Base-by-base conservation (phyloP, 1,284 basidiomycete genomes). In the Malassezia cuniculi region DNA sequence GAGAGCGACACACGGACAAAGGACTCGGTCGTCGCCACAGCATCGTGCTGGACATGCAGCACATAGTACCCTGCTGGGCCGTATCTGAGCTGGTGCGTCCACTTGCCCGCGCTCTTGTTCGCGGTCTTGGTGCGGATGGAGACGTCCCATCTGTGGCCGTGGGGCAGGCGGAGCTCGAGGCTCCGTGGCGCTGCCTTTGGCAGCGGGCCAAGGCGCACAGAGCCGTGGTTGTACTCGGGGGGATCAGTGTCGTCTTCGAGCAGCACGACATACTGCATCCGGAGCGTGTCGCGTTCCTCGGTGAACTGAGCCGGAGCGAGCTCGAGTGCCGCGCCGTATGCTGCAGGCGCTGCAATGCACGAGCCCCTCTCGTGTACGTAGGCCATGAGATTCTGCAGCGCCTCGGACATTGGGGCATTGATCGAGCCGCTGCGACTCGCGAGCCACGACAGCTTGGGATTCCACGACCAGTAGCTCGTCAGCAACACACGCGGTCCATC, bases 391-490 rank as follows among this genome's bases (percentile, higher is more conserved):
- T 81, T 81, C 3, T 84, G 69, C 21, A 83, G 74, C 74, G 90
- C 81, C 2, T 80, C 78, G 11, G 80, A 79, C 1, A 93, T 73
- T 50, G 87, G 83, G 31, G 47, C 50, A 17, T 45, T 48, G n/a
- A 62, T 45, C 9, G 55, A 57, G 19, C 54, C 57, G 4, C 54
- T 31, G 1, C 60, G 60, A 49, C 59, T 55, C 10, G 57, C 60
- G 41, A 66, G 49, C 84, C 85, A 90, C 10, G 85, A 70, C 0
- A 85, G 78, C 48, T 81, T 80, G n/a, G 94, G 76, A 68, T 93
- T 82, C 71, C 94, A 90, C 55, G 87, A 83, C 84, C 85, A 94
- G 66, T 90, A 90, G 57, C 82, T 85, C 1, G 84, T 87, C 42
- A 93, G 76, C 27, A 50, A 45, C 31, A 66, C 45, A 19, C 40